Percentiles rank a stretch among this genome's conserved stretches.
Conservation (phyloP, 2,329 filamentous ascomycete species). For the Truncatella angustata region DNA sequence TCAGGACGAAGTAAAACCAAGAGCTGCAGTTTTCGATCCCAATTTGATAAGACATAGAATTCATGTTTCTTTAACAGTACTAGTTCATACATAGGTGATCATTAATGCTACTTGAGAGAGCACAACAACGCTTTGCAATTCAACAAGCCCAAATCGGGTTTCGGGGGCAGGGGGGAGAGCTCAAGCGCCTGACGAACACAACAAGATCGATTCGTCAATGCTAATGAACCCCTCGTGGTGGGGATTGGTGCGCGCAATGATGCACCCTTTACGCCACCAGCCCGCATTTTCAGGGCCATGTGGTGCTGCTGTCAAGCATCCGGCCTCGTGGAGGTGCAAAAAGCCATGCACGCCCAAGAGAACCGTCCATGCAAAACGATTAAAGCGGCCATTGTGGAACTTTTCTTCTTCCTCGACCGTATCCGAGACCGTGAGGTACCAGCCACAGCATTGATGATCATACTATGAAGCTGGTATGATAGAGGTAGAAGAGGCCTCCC, state of each 20-base stretch:
- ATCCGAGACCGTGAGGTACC: neutral
- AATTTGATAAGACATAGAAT: too few relatives aligned
- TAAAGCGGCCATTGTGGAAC: slow-evolving; percentile 6
- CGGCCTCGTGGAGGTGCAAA: neutral
- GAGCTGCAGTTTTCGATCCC: too few relatives aligned
- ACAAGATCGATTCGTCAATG: neutral
- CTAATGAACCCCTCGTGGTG: neutral
- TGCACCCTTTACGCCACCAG: slow-evolving; percentile 9
- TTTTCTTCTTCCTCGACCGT: neutral
- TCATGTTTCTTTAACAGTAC: too few relatives aligned
- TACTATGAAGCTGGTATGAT: too few relatives aligned
- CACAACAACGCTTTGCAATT: too few relatives aligned
- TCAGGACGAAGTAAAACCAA: too few relatives aligned
- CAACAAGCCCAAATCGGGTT: too few relatives aligned
- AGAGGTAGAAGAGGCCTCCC: too few relatives aligned
- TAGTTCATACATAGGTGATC: too few relatives aligned
- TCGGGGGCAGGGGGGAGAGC: too few relatives aligned
- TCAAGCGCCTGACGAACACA: neutral
- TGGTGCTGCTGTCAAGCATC: neutral
- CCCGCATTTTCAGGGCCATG: slow-evolving; percentile 4
- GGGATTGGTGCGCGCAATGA: slow-evolving; percentile 6
- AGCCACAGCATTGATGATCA: neutral
- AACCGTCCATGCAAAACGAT: neutral
- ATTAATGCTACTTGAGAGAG: too few relatives aligned
- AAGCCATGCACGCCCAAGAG: neutral